Base-by-base conservation (phyloP, 805 yeast genomes). In the Tetrapisispora iriomotensis region DNA sequence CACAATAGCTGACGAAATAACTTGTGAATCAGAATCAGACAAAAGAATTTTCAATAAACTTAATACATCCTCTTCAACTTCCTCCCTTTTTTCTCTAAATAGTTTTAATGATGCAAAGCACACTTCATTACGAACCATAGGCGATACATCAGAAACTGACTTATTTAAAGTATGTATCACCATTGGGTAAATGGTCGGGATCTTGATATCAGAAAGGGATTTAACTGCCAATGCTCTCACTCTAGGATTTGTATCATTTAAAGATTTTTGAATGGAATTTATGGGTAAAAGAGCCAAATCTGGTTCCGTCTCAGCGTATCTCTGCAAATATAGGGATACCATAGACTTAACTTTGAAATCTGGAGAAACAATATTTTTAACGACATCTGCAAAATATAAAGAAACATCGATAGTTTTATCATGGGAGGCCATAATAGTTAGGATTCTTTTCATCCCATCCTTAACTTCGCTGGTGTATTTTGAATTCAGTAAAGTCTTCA, bases 261-360 rank as follows among this genome's bases (percentile, higher is more conserved):
- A 62, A 1, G 85, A 71, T 60, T 83, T 86, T 58, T 92, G 98
- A 36, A 92, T 82, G 1, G 96, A 83, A 59, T 92, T 92, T 47
- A 92, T 83, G 1, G 95, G 77, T 34, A 92, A 67, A 17, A 92
- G 69, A 2, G 97, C 92, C n/a, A 84, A 72, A 56, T 88, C 95
- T 8, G 92, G 95, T 48, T 85, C 88, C 40, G 68, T 60, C 45
- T 85, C 94, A 19, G 95, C 92, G 56, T 76, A 86, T 40, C 82
- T 70, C 31, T 79, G 64, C 36, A 92, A 62, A 49, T 84, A 85
- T 1, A 81, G 68, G 60, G 84, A 76, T 2, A 87, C 95, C 56
- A 90, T 68, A 48, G 80, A 76, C 43, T 84, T 75, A 22, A 85
- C 73, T 45, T 77, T 80, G 28, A 74, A 54, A 40, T 77, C 74